Evolutionary conservation across 305 asterid genomes (phyloP).

Genomic region (Fraxinus platypoda): DNA sequence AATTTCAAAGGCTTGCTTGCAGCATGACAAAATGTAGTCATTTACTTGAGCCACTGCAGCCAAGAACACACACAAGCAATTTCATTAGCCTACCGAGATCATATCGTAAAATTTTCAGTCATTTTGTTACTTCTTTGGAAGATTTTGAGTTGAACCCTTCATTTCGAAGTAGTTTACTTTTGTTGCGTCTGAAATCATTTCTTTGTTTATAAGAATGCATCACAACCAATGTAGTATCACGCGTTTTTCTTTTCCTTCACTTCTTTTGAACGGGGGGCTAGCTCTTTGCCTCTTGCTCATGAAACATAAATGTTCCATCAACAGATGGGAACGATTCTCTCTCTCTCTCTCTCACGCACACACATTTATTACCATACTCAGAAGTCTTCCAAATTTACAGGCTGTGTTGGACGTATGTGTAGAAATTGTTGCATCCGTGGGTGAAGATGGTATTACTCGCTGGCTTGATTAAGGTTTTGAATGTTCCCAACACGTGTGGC

Average conservation of each 20-base stretch:
- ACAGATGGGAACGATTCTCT: neutral
- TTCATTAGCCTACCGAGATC: neutral
- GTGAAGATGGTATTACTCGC: constrained; percentile 92
- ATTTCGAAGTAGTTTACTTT: neutral
- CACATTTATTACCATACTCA: neutral
- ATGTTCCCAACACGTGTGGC: constrained; percentile 4
- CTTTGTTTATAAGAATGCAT: neutral
- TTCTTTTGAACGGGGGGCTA: neutral
- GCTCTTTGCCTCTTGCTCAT: neutral
- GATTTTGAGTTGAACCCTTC: neutral
- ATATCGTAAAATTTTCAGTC: neutral
- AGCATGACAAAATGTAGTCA: neutral
- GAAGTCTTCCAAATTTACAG: constrained; percentile 41
- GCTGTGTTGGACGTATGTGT: constrained; percentile 80
- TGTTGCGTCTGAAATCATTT: neutral
- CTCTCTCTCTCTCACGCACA: neutral
- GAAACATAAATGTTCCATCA: neutral
- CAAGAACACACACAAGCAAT: neutral
- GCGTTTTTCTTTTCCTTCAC: neutral
- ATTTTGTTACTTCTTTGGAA: neutral
- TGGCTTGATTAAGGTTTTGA: constrained; percentile 73
- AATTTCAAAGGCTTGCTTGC: neutral
- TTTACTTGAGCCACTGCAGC: neutral
- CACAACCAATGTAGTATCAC: neutral
- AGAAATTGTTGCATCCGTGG: constrained; percentile 84